phyloP scores from a whole-genome alignment of 129 eudicot species.

The Deinandra increscens region DNA sequence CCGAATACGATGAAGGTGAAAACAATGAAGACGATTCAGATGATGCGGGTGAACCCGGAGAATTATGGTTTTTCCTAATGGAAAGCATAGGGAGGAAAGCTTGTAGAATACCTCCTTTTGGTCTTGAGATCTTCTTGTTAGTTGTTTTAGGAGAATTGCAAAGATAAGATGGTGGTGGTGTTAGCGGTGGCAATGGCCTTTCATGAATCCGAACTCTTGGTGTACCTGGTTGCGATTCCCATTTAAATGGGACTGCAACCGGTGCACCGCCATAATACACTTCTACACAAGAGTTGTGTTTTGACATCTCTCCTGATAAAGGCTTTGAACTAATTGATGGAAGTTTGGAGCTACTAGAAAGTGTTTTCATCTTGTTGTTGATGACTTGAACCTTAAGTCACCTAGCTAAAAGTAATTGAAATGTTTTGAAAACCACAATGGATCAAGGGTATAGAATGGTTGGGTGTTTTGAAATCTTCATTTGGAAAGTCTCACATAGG shows the following conservation, averaged over 20 bases:
- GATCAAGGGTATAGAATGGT: constrained; percentile 21
- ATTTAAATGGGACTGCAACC: constrained; percentile 48
- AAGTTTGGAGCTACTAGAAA: constrained; percentile 26
- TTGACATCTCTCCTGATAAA: constrained; percentile 27
- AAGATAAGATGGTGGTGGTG: constrained; percentile 56
- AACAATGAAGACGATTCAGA: constrained; percentile 32
- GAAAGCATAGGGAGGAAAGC: constrained; percentile 37
- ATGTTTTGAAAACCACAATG: constrained; percentile 16
- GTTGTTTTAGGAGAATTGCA: constrained; percentile 36
- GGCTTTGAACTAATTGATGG: constrained; percentile 29
- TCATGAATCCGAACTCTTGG: constrained; percentile 41
- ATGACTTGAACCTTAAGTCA: constrained; percentile 28
- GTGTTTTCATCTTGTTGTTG: constrained; percentile 17
- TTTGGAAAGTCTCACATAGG: constrained; percentile 23
- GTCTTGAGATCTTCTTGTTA: constrained; percentile 32
- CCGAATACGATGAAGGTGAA: constrained; percentile 37
- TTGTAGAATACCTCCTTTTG: constrained; percentile 33
- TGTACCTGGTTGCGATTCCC: constrained; percentile 73
- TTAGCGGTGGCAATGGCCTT: constrained; percentile 53
- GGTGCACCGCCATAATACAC: constrained; percentile 48
- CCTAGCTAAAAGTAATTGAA: constrained; percentile 29
- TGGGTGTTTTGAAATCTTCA: constrained; percentile 23
- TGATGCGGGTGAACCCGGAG: constrained; percentile 36
- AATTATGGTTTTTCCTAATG: constrained; percentile 30
- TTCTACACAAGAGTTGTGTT: constrained; percentile 28